Conservation (phyloP, 2,329 filamentous ascomycete species). For the Hymenoscyphus fructigenus region DNA sequence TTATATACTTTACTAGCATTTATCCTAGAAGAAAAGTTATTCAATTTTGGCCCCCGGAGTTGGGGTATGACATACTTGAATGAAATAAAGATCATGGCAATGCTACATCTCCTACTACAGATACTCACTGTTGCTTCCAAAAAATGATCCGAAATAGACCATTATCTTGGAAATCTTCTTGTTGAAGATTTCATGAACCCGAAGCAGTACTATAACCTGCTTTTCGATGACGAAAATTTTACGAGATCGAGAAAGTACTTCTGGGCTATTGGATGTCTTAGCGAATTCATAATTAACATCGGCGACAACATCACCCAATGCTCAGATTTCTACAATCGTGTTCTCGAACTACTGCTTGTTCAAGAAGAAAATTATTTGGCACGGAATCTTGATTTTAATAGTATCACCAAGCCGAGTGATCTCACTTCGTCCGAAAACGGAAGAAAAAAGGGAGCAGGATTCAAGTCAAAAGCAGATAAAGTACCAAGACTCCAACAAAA, state of each 20-base stretch:
- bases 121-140: not conserved
- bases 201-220: slow-evolving; percentile 1
- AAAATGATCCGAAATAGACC: not conserved
- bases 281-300: slow-evolving; percentile 8
- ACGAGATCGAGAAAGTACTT: slow-evolving; percentile 13
- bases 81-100: not conserved
- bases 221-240: slow-evolving; percentile 14
- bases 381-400: too few species aligned
- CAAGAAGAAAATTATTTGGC: too few species aligned
- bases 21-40: not conserved
- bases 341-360: too few species aligned
- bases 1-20: not conserved
- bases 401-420: not conserved
- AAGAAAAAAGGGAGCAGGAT: not conserved
- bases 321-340: not conserved
- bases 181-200: slow-evolving; percentile 5
- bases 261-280: slow-evolving; percentile 13
- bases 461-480: too few species aligned
- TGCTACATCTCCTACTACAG: not conserved
- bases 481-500: not conserved
- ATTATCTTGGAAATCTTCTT: not conserved
- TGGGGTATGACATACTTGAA: not conserved
- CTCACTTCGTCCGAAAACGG: not conserved
- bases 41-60: not conserved
- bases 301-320: slow-evolving; percentile 1